Evolutionary conservation across 805 yeast species (phyloP).

Genomic region (Nakazawaea molendinolei): DNA sequence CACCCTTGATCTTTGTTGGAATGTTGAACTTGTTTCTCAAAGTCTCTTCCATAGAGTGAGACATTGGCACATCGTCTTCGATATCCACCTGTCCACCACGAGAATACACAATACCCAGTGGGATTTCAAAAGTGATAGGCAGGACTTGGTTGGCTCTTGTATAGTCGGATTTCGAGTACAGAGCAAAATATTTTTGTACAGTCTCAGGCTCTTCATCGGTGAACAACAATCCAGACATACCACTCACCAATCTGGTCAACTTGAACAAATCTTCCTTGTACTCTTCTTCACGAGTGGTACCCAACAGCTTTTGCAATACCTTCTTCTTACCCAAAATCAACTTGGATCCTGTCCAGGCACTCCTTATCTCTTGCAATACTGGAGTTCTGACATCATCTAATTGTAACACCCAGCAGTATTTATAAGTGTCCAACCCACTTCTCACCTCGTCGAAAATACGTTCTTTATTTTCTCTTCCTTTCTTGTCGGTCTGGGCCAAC

Average conservation of each 20-base stretch:
- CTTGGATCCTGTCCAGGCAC: conserved; percentile 89
- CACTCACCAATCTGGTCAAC: conserved; percentile 56
- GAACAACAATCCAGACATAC: conserved; percentile 82
- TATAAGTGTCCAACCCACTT: conserved; percentile 67
- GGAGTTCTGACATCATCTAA: conserved; percentile 94
- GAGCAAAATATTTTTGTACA: conserved; percentile 81
- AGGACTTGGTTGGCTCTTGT: conserved; percentile 85
- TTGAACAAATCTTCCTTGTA: conserved; percentile 77
- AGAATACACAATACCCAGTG: conserved; percentile 87
- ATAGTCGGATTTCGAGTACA: conserved; percentile 74
- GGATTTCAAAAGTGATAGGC: conserved; percentile 78
- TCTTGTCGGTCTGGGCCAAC: conserved; percentile 92
- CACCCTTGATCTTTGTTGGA: conserved; percentile 85
- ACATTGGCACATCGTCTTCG: conserved; percentile 95
- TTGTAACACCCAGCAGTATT: conserved; percentile 77
- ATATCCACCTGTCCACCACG: conserved; percentile 88
- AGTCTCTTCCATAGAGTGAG: conserved; percentile 92
- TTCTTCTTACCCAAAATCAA: conserved; percentile 87
- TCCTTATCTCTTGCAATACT: conserved; percentile 86
- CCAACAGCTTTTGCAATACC: conserved; percentile 88
- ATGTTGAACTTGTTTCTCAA: conserved; percentile 82
- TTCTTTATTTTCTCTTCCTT: conserved; percentile 88
- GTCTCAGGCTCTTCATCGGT: conserved; percentile 85
- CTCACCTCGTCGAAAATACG: conserved; percentile 88
- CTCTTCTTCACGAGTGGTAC: conserved; percentile 83